phyloP scores from a whole-genome alignment of 129 eudicot species.

The Pittosporum tobira region DNA sequence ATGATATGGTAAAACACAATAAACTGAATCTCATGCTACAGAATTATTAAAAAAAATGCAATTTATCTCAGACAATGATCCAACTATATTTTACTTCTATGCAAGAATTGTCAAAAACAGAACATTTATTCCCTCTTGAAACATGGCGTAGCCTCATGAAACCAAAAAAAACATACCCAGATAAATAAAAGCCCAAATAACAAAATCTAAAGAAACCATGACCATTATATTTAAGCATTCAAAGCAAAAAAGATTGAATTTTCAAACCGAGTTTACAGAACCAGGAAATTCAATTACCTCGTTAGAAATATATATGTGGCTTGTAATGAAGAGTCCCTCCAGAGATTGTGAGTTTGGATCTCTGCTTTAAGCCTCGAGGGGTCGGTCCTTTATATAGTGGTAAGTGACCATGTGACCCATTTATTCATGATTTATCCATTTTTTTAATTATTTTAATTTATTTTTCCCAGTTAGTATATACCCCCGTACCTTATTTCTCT shows the following conservation, averaged over 20 bases:
- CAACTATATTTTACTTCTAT: background rate
- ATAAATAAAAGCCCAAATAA: background rate
- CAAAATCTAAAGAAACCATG: background rate
- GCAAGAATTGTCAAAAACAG: background rate
- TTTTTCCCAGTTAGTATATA: too few species aligned
- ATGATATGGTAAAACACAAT: background rate
- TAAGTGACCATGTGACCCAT: background rate
- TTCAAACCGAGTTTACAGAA: background rate
- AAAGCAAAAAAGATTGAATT: background rate
- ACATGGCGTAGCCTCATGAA: background rate
- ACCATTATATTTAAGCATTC: background rate
- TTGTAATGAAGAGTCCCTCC: background rate
- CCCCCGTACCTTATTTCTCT: too few species aligned
- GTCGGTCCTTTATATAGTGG: background rate
- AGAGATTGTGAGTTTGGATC: constrained; percentile 5
- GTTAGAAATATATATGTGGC: background rate
- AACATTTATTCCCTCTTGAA: constrained; percentile 1
- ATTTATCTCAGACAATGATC: constrained; percentile 5
- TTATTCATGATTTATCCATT: too few species aligned
- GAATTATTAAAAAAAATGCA: too few species aligned
- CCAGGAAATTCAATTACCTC: constrained; percentile 7
- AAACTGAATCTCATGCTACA: background rate
- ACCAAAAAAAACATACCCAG: constrained; percentile 12
- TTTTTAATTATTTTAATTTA: too few species aligned
- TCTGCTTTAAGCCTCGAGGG: background rate